A percentile compares a stretch with the other conserved stretches of the same genome.
These are phyloP conservation scores for Globisporangium megalacanthum DNA, from an alignment of 352 stramenopile genomes.

Conservation along the genomic window DNA sequence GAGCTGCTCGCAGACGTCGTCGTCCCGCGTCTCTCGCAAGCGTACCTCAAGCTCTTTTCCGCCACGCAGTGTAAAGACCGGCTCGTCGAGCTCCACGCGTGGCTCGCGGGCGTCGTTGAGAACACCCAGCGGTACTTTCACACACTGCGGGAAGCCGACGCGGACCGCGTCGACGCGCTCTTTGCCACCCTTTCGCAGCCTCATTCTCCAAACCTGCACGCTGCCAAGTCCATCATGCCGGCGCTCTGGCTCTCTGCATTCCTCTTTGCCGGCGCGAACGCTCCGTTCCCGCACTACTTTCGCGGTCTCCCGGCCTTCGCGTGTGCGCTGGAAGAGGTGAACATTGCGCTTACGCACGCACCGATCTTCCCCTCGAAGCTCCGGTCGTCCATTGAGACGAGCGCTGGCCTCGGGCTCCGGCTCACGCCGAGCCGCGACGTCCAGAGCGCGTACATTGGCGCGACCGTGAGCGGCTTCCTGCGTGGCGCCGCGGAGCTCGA, in stretches of 20 bases:
- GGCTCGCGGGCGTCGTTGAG: conserved; percentile 59
- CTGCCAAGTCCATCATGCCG: conserved; percentile 29
- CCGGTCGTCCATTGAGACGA: conserved; percentile 50
- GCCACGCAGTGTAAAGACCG: conserved; percentile 75
- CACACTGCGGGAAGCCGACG: conserved; percentile 1
- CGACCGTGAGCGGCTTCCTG: conserved; percentile 63
- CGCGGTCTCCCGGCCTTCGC: conserved; percentile 65
- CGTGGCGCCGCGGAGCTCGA: conserved; percentile 54
- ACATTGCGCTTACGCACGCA: conserved; percentile 44
- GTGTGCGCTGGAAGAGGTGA: conserved; percentile 64
- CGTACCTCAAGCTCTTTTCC: conserved; percentile 79
- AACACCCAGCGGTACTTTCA: conserved; percentile 59
- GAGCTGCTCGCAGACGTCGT: conserved; percentile 51
- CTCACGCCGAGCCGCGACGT: conserved; percentile 59
- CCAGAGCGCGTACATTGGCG: conserved; percentile 54
- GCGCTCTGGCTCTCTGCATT: conserved; percentile 62
- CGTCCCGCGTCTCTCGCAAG: conserved; percentile 60
- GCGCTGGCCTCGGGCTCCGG: conserved; percentile 46
- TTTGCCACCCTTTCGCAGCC: neutral
- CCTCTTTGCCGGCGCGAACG: conserved; percentile 66
- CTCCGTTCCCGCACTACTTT: conserved; percentile 66
- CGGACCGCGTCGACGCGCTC: neutral
- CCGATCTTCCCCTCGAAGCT: conserved; percentile 66
- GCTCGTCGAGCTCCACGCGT: conserved; percentile 64
- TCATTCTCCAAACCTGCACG: neutral